Percentiles rank a stretch among this genome's conserved stretches.
phyloP scores from a whole-genome alignment of 352 stramenopile species.

The Phytopythium vexans region DNA sequence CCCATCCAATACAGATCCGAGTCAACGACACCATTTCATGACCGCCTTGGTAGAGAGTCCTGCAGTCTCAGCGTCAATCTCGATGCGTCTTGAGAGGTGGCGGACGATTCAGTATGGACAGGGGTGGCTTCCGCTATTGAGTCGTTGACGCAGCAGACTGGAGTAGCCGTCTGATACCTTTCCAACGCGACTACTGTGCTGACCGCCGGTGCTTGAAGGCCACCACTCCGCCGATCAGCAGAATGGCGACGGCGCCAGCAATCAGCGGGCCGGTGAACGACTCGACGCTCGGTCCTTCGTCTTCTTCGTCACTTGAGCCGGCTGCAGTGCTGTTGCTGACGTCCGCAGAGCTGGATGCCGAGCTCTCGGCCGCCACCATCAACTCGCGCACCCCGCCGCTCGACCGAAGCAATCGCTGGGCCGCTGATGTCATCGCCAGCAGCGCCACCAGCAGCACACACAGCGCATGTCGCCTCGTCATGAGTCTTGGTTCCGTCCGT shows the following conservation, averaged over 20 bases:
- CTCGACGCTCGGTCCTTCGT: slow-evolving; percentile 19
- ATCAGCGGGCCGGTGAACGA: slow-evolving; percentile 40
- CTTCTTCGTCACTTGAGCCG: background rate
- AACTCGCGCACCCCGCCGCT: background rate
- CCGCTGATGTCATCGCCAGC: too few relatives aligned
- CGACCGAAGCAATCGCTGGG: too few relatives aligned
- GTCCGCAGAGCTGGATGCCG: background rate
- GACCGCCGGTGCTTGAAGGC: slow-evolving; percentile 39
- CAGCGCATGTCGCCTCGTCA: too few relatives aligned
- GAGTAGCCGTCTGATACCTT: too few relatives aligned
- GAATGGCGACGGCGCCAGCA: slow-evolving; percentile 43
- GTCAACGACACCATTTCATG: too few relatives aligned
- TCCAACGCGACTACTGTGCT: too few relatives aligned
- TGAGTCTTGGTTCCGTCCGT: too few relatives aligned
- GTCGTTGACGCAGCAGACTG: background rate
- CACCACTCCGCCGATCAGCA: slow-evolving; percentile 55
- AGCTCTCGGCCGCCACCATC: slow-evolving; percentile 2
- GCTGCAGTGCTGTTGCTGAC: background rate
- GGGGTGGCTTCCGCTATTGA: slow-evolving; percentile 9
- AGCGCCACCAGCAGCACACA: too few relatives aligned
- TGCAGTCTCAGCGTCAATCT: too few relatives aligned
- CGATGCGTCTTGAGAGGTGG: too few relatives aligned
- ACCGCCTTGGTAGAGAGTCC: too few relatives aligned
- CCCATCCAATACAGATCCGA: too few relatives aligned
- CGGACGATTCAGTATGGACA: background rate